Conservation (phyloP, 2,329 filamentous ascomycete genomes). For the Amphichorda felina region DNA sequence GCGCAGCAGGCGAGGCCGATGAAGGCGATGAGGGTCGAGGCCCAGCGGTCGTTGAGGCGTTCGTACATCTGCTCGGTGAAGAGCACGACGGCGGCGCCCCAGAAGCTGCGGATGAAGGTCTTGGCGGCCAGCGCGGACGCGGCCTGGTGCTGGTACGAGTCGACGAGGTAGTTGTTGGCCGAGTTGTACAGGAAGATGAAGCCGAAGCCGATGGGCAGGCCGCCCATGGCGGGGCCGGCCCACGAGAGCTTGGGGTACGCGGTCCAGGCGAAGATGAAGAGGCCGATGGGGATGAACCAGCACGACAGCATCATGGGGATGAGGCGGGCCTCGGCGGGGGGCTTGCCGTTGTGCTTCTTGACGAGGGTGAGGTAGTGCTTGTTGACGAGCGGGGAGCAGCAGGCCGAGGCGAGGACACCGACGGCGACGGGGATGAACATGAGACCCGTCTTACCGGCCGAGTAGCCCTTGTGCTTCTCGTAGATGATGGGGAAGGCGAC, state of each 20-base stretch:
- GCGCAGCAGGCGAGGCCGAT: slow-evolving; percentile 65
- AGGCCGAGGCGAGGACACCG: slow-evolving; percentile 57
- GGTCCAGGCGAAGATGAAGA: slow-evolving; percentile 48
- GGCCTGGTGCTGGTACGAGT: slow-evolving; percentile 57
- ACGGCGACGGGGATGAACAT: slow-evolving; percentile 81
- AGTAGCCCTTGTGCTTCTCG: slow-evolving; percentile 68
- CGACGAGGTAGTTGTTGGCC: slow-evolving; percentile 61
- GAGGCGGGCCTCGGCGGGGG: slow-evolving; percentile 65
- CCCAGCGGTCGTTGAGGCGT: slow-evolving; percentile 65
- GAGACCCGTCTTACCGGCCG: slow-evolving; percentile 60
- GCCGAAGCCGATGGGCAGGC: slow-evolving; percentile 63
- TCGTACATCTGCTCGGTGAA: slow-evolving; percentile 77
- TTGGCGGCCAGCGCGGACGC: slow-evolving; percentile 74
- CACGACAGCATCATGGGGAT: slow-evolving; percentile 74
- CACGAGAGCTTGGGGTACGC: slow-evolving; percentile 55
- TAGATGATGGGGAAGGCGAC: slow-evolving; percentile 61
- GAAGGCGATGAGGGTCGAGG: slow-evolving; percentile 59
- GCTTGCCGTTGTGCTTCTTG: slow-evolving; percentile 53
- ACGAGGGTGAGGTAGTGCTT: slow-evolving; percentile 62
- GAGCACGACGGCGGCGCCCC: slow-evolving; percentile 66
- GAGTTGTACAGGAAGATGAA: slow-evolving; percentile 79
- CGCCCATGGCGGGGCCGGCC: slow-evolving; percentile 61
- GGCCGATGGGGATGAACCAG: slow-evolving; percentile 54
- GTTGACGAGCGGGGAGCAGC: slow-evolving; percentile 63
- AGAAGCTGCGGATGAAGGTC: slow-evolving; percentile 68